These are phyloP conservation scores for Trichoderma koningii DNA, from an alignment of 2,329 filamentous ascomycete species.

Conservation along the genomic window DNA sequence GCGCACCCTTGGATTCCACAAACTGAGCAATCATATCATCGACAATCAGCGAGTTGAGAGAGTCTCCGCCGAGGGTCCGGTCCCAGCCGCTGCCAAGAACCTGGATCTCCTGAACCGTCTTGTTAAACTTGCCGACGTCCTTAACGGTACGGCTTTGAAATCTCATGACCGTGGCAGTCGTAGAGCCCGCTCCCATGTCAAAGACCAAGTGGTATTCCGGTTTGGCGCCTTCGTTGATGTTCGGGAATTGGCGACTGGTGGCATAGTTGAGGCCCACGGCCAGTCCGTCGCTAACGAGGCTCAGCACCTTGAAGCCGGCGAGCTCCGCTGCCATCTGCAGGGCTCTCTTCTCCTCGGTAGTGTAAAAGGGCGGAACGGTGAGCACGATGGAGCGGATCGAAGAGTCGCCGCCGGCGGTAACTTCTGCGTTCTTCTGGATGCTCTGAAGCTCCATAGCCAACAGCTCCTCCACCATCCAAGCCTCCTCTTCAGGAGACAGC, in stretches of 20 bases:
- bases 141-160: conserved; percentile 90
- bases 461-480: conserved; percentile 85
- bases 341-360: conserved; percentile 83
- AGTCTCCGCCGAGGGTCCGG: conserved; percentile 82
- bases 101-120: conserved; percentile 94
- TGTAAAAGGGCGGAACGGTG: conserved; percentile 89
- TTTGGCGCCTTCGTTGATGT: conserved; percentile 76
- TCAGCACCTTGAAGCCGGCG: conserved; percentile 82
- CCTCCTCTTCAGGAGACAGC: conserved; percentile 62
- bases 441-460: conserved; percentile 95
- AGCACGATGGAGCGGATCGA: conserved; percentile 80
- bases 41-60: conserved; percentile 83
- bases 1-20: conserved; percentile 66
- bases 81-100: conserved; percentile 89
- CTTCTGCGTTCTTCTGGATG: conserved; percentile 84
- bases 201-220: conserved; percentile 92
- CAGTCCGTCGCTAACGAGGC: conserved; percentile 83
- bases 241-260: conserved; percentile 85
- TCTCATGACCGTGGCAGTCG: conserved; percentile 83
- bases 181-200: conserved; percentile 96
- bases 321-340: conserved; percentile 82
- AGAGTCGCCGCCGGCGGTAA: conserved; percentile 73
- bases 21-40: conserved; percentile 86
- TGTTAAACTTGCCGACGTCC: conserved; percentile 90
- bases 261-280: conserved; percentile 96